Conservation (phyloP, 768 basidiomycete genomes). For the Serendipita indica region DNA sequence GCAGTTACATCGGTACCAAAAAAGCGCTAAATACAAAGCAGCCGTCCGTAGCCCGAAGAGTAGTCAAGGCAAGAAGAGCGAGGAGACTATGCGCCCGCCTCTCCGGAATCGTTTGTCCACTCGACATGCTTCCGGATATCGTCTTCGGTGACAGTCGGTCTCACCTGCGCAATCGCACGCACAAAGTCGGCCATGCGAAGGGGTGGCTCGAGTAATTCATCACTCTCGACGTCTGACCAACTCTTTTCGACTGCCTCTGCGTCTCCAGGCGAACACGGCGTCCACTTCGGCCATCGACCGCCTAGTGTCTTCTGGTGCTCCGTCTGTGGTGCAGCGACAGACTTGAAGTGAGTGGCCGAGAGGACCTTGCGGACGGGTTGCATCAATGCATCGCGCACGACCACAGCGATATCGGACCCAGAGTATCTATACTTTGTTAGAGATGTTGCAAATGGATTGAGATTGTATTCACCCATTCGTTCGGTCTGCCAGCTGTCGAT, state of each 20-base stretch:
- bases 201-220: slow-evolving; percentile 82
- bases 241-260: slow-evolving; percentile 68
- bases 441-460: no score
- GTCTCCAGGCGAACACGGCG: slow-evolving; percentile 94
- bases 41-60: no score
- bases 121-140: slow-evolving; percentile 76
- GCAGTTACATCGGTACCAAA: no score
- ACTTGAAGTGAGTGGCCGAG: slow-evolving; percentile 88
- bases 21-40: no score
- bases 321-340: slow-evolving; percentile 24
- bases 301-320: slow-evolving; percentile 19
- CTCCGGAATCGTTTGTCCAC: slow-evolving; percentile 76
- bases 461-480: slow-evolving; percentile 55
- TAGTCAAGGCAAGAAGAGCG: no score
- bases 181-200: slow-evolving; percentile 67
- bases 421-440: slow-evolving; percentile 44
- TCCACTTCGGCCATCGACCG: slow-evolving; percentile 45
- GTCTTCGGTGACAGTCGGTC: slow-evolving; percentile 76
- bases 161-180: slow-evolving; percentile 57
- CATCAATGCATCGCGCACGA: slow-evolving; percentile 95
- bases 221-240: slow-evolving; percentile 77
- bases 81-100: slow-evolving; percentile 16
- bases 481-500: slow-evolving; percentile 59
- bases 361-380: slow-evolving; percentile 95
- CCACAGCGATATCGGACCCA: slow-evolving; percentile 86